phyloP scores from a whole-genome alignment of 768 basidiomycete species.

The Erythrobasidium yunnanense region DNA sequence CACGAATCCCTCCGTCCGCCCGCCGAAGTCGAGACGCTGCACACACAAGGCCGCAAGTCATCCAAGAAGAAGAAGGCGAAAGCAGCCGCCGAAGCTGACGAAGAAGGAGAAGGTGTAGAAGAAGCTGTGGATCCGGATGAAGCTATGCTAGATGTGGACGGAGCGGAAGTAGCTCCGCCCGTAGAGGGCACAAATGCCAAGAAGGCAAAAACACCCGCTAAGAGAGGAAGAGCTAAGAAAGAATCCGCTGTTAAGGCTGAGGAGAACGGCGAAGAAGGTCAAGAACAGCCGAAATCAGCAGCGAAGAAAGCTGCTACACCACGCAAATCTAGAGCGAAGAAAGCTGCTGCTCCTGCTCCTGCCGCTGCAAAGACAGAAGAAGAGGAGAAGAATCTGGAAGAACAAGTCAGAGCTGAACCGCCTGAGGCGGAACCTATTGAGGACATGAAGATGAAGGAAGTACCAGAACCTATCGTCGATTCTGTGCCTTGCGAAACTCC shows the following conservation, averaged over 20 bases:
- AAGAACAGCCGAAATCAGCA: not conserved
- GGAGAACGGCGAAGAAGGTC: not conserved
- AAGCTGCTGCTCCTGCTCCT: not conserved
- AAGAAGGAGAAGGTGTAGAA: constrained; percentile 17
- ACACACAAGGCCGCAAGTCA: constrained; percentile 47
- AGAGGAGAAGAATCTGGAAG: not conserved
- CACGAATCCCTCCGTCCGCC: constrained; percentile 48
- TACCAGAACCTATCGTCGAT: not conserved
- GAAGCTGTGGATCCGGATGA: not conserved
- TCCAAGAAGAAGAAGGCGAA: constrained; percentile 39
- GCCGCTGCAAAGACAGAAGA: not conserved
- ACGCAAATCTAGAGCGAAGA: not conserved
- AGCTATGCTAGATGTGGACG: constrained; percentile 9
- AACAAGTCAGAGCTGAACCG: constrained; percentile 11
- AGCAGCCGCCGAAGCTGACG: constrained; percentile 18
- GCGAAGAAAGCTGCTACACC: not conserved
- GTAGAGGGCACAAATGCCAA: not conserved
- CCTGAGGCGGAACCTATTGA: constrained; percentile 17
- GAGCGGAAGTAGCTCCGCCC: not conserved
- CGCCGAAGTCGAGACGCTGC: constrained; percentile 43
- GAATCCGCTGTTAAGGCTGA: too few species aligned
- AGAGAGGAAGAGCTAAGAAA: too few species aligned
- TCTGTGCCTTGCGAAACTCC: not conserved
- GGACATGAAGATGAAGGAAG: constrained; percentile 10
- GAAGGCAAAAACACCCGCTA: not conserved